Conservation (phyloP, 2,329 filamentous ascomycete species). For the Pyricularia sp. region DNA sequence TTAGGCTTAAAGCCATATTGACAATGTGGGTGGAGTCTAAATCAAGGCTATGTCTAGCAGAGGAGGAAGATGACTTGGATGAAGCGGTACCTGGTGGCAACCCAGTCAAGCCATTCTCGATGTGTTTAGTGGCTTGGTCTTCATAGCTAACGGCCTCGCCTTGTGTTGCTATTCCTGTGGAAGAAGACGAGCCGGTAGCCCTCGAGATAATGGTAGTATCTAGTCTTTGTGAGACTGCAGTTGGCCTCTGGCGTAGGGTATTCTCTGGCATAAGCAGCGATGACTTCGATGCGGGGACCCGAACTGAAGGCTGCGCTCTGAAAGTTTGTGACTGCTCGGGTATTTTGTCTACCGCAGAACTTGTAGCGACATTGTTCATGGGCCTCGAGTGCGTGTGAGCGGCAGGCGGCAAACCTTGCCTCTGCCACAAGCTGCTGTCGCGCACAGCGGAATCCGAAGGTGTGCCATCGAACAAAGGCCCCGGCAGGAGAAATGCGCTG, state of each 20-base stretch:
- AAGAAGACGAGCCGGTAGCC: neutral
- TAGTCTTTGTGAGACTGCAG: neutral
- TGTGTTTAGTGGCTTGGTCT: neutral
- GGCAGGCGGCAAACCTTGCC: neutral
- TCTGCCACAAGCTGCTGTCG: neutral
- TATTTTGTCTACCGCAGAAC: neutral
- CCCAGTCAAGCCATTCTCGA: neutral
- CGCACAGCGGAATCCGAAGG: neutral
- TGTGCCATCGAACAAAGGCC: slow-evolving; percentile 23
- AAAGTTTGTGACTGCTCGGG: neutral
- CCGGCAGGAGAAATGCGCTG: slow-evolving; percentile 42
- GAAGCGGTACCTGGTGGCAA: slow-evolving; percentile 1
- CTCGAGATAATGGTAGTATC: neutral
- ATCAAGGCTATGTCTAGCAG: slow-evolving; percentile 31
- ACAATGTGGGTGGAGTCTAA: slow-evolving; percentile 84
- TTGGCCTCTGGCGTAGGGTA: neutral
- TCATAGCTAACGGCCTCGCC: neutral
- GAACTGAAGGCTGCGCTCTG: neutral
- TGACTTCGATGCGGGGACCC: neutral
- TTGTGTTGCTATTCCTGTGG: neutral
- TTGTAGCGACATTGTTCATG: neutral
- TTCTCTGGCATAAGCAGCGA: neutral
- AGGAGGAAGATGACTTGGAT: neutral
- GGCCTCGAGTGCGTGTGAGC: neutral
- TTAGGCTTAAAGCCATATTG: slow-evolving; percentile 81